Evolutionary conservation across 345 rosid species (phyloP), one percentile per base, ranked within the genome.

Genomic region (Eucalyptus cloeziana): DNA sequence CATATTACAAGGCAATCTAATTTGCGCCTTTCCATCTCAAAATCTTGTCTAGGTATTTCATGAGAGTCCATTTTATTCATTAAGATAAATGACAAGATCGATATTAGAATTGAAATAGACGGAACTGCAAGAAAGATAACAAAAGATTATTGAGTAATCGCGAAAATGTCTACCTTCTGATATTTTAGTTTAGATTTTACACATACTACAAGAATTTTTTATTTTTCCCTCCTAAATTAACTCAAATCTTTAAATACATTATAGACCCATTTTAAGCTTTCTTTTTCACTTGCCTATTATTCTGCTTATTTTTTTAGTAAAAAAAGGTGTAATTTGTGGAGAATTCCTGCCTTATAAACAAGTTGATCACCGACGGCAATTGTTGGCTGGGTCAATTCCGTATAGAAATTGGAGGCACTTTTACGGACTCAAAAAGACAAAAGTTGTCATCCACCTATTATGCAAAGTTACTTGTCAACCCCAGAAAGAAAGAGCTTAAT

Each of bases 111-210:
- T 5, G 40, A 69, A 33, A 69, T 17, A 69, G 22, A 33, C 44
- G 33, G 43, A 69, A 31, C 5, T 10, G 24, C 10, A 69, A 67
- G 4, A 62, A 3, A 30, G 7, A 64, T n/a, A 13, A 30, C 5
- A 5, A 64, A n/a, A 64, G n/a, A 64, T 64, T 64, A 14, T 64
- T n/a, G 37, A 64, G 5, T 15, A 67, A 67, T 2, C 9, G 0
- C 0, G 10, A 15, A 67, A 31, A 14, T 30, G 3, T 64, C 71
- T 13, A 7, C 69, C 16, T 6, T 3, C 2, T 16, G 7, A 69
- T 69, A 15, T 33, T 69, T 69, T 69, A 31, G 43, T 71, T 71
- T 17, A 71, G 44, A 71, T 71, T 31, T 37, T 33, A 40, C 81
- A 17, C 25, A 19, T 71, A 10, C 25, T 31, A 71, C 25, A 3